Conservation (phyloP, 495 filamentous ascomycete genomes). For the Lasiosphaeria hispida region DNA sequence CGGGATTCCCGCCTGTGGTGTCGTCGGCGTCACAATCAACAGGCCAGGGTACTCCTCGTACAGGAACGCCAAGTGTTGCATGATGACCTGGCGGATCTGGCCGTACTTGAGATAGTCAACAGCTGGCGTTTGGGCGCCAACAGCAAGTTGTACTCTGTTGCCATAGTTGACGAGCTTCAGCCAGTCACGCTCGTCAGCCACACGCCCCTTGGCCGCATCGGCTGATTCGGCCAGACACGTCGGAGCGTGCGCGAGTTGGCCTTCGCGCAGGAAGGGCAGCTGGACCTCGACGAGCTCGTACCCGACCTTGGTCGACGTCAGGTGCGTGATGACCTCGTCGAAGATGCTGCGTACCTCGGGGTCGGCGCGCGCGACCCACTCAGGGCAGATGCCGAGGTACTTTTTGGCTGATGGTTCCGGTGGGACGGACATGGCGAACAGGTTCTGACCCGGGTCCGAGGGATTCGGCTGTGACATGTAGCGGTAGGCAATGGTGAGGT, state of each 20-base stretch:
- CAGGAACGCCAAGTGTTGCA: slow-evolving; percentile 76
- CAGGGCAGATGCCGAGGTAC: slow-evolving; percentile 66
- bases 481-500: slow-evolving; percentile 80
- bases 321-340: slow-evolving; percentile 59
- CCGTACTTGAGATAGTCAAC: slow-evolving; percentile 72
- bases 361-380: slow-evolving; percentile 73
- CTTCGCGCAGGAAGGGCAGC: slow-evolving; percentile 72
- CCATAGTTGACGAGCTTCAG: slow-evolving; percentile 56
- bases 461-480: slow-evolving; percentile 71
- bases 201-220: slow-evolving; percentile 33
- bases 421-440: slow-evolving; percentile 39
- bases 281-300: slow-evolving; percentile 72
- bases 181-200: slow-evolving; percentile 17
- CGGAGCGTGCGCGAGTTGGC: slow-evolving; percentile 72
- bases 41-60: slow-evolving; percentile 72
- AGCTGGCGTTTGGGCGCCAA: slow-evolving; percentile 62
- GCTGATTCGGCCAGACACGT: slow-evolving; percentile 74
- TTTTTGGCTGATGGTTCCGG: slow-evolving; percentile 42
- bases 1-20: slow-evolving; percentile 73
- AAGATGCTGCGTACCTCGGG: slow-evolving; percentile 60
- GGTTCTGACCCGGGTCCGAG: slow-evolving; percentile 34
- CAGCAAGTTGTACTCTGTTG: slow-evolving; percentile 69
- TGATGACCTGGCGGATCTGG: slow-evolving; percentile 70
- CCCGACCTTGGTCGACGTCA: slow-evolving; percentile 47
- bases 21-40: slow-evolving; percentile 76